Base-by-base conservation (phyloP, 1,284 basidiomycete species). In the Veloboletus limbatus region DNA sequence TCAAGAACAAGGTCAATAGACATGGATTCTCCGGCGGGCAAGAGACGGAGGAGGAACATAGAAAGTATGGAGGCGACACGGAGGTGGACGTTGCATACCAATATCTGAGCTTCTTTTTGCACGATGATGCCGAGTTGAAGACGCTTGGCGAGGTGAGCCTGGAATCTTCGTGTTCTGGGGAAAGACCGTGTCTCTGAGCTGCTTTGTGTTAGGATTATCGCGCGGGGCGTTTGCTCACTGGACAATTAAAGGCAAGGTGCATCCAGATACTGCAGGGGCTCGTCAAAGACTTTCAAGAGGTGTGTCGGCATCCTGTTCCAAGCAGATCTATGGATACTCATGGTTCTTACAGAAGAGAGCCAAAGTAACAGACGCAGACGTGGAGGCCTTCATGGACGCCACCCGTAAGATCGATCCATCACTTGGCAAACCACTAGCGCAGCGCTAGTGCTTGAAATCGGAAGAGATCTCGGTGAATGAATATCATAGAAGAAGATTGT, bases 51-150 rank as follows among this genome's bases (percentile, higher is more conserved):
- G 96, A 98, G 68, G 92, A 97, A 55, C 97, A 99, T 68, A 68
- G 92, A 52, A 76, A 76, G 59, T 69, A 90, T 20, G 97, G 97
- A 6, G 97, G 97, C 1, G 81, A 98, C 67, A 87, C 93, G 0
- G 94, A 98, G 51, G 92, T 99, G 27, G 97, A 99, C 68, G 92
- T 99, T 48, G 79, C 89, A 45, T 99, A 92, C 71, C 95, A 98
- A 70, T 99, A 97, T 69, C 68, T 99, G 53, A 81, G 83, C n/a
- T 99, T 98, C 79, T 97, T 99, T 70, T 73, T 97, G 63, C 95
- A 98, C 4, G 91, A 97, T 60, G 97, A 99, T 53, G 88, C 82
- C 21, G 88, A 93, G 70, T 75, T 97, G 56, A 81, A 78, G 54
- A 75, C 74, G 58, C 68, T 97, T 47, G 92, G 84, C 28, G 78